Base-by-base conservation (phyloP, 2,329 filamentous ascomycete genomes). In the Penicillium concentricum region DNA sequence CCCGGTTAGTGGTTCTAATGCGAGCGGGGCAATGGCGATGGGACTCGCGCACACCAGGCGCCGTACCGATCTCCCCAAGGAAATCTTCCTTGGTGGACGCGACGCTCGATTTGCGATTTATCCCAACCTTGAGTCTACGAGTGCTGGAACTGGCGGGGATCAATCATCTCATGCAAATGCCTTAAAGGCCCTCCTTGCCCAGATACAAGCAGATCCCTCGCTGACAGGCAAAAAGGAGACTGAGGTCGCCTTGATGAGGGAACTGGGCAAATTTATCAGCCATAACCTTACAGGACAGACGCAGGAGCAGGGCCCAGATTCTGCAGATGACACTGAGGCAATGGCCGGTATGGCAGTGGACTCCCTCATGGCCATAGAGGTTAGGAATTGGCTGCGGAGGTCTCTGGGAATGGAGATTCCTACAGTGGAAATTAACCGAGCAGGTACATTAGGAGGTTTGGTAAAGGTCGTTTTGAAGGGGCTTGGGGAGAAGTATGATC, bases 381-480 rank as follows among this genome's bases (percentile, higher is more conserved):
- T 71, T 15, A 63, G 68, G 2, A 68, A 59, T 34, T 70, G 67
- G 64, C 57, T 67, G 35, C 61, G 61, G 4, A 65, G 69, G 0
- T 61, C 59, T 26, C 49, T 68, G 0, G 63, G 56, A 0, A 52
- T 71, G 8, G 67, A 72, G 6, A 57, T 72, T 20, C 59, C 69
- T 83, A 78, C 74, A 87, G 55, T 78, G 86, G 73, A 90, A 85
- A 77, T 87, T 18, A 59, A 61, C 1, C 59, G 60, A 22, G 61
- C 63, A 3, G 63, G 57, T 5, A 66, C 51, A 1, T 51, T 67
- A 3, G 55, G 60, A 5, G 61, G 58, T 0, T 43, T 55, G 46
- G 52, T 55, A 26, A 62, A 58, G 13, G 37, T 63, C 0, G 59
- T 59, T 4, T 20, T 64, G 15, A 57, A 58, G 13, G 59, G 57